Evolutionary conservation across 1,284 basidiomycete genomes (phyloP).

Genomic region (Ustilago nuda): DNA sequence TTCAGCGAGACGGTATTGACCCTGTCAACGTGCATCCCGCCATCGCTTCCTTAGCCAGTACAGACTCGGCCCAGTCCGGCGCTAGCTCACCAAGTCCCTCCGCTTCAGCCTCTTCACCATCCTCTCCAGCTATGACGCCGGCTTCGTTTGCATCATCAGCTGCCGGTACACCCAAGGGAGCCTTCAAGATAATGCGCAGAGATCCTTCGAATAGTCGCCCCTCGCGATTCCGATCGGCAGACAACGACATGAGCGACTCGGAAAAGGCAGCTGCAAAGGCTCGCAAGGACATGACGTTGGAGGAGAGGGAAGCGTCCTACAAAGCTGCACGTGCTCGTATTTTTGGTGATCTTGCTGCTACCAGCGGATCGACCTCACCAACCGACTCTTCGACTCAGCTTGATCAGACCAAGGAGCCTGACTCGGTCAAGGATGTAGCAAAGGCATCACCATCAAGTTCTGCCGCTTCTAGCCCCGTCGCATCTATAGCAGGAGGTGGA

Average conservation of each 20-base stretch:
- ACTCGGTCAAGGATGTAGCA: not conserved
- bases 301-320: constrained; percentile 61
- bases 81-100: constrained; percentile 9
- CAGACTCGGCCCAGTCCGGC: not conserved
- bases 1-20: constrained; percentile 26
- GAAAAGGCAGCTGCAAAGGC: constrained; percentile 31
- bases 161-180: constrained; percentile 17
- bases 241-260: constrained; percentile 25
- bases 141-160: constrained; percentile 5
- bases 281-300: constrained; percentile 61
- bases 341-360: constrained; percentile 43
- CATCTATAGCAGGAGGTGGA: constrained; percentile 18
- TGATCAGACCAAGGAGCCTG: constrained; percentile 12
- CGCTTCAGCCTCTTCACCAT: constrained; percentile 16
- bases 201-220: constrained; percentile 39
- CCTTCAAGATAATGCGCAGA: constrained; percentile 55
- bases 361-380: constrained; percentile 16
- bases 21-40: constrained; percentile 12
- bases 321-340: constrained; percentile 59
- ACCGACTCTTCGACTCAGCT: constrained; percentile 23
- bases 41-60: not conserved
- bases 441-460: constrained; percentile 23
- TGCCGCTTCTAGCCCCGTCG: constrained; percentile 27
- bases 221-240: constrained; percentile 15
- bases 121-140: constrained; percentile 9